phyloP scores from a whole-genome alignment of 1,284 basidiomycete species.

The Moesziomyces parantarcticus region DNA sequence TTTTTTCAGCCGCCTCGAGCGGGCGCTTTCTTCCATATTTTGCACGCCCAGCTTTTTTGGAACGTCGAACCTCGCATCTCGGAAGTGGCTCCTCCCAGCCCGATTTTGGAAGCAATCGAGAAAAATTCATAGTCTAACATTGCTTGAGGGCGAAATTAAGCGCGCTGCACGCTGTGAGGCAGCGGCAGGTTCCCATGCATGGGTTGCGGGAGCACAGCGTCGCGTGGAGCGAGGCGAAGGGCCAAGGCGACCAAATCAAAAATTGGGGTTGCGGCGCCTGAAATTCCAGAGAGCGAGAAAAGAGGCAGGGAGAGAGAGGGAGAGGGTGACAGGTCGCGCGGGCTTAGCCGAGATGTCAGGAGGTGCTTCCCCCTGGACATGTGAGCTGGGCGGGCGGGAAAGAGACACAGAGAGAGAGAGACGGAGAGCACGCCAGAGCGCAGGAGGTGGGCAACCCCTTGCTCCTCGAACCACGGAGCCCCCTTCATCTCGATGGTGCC shows the following conservation, averaged over 20 bases:
- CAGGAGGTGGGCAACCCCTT: neutral
- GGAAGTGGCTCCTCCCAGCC: neutral
- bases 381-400: neutral
- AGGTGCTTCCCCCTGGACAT: slow-evolving; percentile 14
- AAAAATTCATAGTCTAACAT: neutral
- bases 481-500: neutral
- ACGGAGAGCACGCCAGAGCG: too few species aligned
- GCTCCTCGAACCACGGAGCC: neutral
- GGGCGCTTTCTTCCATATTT: slow-evolving; percentile 9
- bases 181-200: too few species aligned
- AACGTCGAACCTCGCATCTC: slow-evolving; percentile 24
- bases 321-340: too few species aligned
- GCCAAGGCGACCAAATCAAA: too few species aligned
- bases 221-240: too few species aligned
- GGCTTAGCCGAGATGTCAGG: slow-evolving; percentile 33
- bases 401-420: too few species aligned
- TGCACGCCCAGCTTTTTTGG: neutral
- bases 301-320: too few species aligned
- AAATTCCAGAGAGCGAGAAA: too few species aligned
- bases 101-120: slow-evolving; percentile 6
- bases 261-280: too few species aligned
- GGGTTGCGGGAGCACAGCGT: too few species aligned
- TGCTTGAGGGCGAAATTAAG: too few species aligned
- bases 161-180: too few species aligned
- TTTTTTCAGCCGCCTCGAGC: neutral